Evolutionary conservation across 2,329 filamentous ascomycete species (phyloP), one percentile per base, ranked within the genome.

Genomic region (Escovopsis sp.): DNA sequence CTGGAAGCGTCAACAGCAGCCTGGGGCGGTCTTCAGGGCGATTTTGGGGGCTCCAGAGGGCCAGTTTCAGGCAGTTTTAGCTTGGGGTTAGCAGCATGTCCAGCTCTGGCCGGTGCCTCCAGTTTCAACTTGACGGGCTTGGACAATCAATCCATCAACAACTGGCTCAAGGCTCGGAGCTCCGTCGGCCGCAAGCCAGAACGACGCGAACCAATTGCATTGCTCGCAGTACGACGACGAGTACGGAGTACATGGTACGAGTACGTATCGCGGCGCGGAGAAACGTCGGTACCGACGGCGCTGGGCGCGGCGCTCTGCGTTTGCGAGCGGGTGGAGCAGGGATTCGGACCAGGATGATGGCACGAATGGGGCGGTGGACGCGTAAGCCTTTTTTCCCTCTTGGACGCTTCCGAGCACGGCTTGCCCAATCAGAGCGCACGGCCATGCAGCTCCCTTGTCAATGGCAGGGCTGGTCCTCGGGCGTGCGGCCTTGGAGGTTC

Each of bases 341-440:
- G 34, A 9, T 31, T 50, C 24, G 37, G 27, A 43, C 37, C 43
- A 36, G 44, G 35, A 31, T 34, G 39, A 36, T 43, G 43, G 43
- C 36, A 39, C 46, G 31, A 41, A 42, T 39, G 45, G 45, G 47
- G 49, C 49, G 45, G 47, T 53, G 52, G 52, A 53, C 53, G 53
- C 53, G 53, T 55, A 48, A 55, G 53, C 53, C 54, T 45, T 43
- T 45, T 45, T 32, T 29, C 24, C 35, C 35, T 16, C 20, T 14
- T 16, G n/a, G 15, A 35, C n/a, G 15, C 33, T 35, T 8, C 27
- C 27, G 27, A 30, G 27, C 27, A 30, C 27, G 24, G 36, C 36
- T 38, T 9, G 25, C 9, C 36, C 36, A 13, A 38, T 11, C 24
- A 38, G 15, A 29, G 36, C 11, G 29, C 12, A 7, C 20, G 5